Percentiles rank a stretch among this genome's conserved stretches.
These are phyloP conservation scores for Beverwykella pulmonaria DNA, from an alignment of 495 filamentous ascomycete genomes.

Conservation along the genomic window DNA sequence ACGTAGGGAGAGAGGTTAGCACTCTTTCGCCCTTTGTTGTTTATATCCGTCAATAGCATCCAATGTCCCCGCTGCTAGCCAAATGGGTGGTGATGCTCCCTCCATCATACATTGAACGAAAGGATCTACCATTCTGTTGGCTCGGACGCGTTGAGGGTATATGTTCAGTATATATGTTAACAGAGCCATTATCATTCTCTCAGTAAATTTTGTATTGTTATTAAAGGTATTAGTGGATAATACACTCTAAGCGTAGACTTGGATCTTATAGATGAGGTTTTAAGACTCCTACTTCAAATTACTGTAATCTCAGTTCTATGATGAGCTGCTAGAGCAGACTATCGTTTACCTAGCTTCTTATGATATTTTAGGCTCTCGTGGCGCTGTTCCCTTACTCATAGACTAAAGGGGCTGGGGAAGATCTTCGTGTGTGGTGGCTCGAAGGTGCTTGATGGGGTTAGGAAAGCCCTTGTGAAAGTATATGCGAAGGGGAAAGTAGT, in stretches of 20 bases:
- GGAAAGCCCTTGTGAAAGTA: neutral
- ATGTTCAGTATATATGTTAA: neutral
- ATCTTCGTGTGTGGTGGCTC: slow-evolving; percentile 1
- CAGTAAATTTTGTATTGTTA: neutral
- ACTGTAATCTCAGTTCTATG: too few species aligned
- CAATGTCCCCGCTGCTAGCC: neutral
- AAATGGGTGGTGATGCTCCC: neutral
- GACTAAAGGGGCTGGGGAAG: neutral
- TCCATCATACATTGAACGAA: neutral
- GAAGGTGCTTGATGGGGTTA: neutral
- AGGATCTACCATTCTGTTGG: neutral
- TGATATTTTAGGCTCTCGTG: too few species aligned
- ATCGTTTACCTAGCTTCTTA: too few species aligned
- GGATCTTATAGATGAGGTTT: neutral
- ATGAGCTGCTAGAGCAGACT: too few species aligned
- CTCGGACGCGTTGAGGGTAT: neutral
- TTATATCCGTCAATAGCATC: neutral
- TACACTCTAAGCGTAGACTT: neutral
- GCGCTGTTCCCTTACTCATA: too few species aligned
- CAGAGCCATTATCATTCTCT: neutral
- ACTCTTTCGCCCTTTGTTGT: neutral
- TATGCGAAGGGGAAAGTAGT: neutral
- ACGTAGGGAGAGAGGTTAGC: too few species aligned
- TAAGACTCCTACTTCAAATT: too few species aligned
- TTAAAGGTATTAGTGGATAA: neutral